Evolutionary conservation across 345 rosid genomes (phyloP), one percentile per base, ranked within the genome.

Genomic region (Eucalyptus rudis): DNA sequence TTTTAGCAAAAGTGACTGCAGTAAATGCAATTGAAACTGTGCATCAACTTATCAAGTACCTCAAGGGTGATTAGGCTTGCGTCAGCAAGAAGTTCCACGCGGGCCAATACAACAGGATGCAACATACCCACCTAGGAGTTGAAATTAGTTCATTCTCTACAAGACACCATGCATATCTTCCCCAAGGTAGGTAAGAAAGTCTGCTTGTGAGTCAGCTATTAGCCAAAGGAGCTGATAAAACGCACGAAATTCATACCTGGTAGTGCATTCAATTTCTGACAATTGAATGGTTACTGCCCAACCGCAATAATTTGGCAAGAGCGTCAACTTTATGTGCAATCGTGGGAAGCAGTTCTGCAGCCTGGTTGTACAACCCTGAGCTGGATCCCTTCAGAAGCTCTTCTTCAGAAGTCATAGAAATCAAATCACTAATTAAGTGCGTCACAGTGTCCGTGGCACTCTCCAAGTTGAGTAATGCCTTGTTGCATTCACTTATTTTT

Each of bases 301-400:
- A 59, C 71, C 40, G 92, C 89, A 92, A 89, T 86, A 88, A 13
- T 85, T 92, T 90, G 31, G 95, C 90, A 50, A 94, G 79, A 88
- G 93, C 89, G 86, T 89, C 89, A 33, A 96, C 88, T 86, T 94
- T 94, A 86, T 92, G 93, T 17, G 92, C 88, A 86, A 96, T 89
- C 49, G 93, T 86, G 89, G 97, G 95, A 59, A 97, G 92, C 88
- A 93, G 45, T 49, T 90, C 76, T 29, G 93, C 93, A 89, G 95
- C 95, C 87, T 94, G 93, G 20, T 90, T 87, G 43, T 89, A 88
- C 56, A 96, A 90, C 68, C 91, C 87, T 71, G 91, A 90, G 92
- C 89, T 90, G 24, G 89, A 83, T 86, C 91, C 92, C 52, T 50
- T 89, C 68, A 92, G 90, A 89, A 76, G 20, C 90, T 91, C 95